Conservation (phyloP, 176 grass and related monocot genomes). For the Phoenix dactylifera region DNA sequence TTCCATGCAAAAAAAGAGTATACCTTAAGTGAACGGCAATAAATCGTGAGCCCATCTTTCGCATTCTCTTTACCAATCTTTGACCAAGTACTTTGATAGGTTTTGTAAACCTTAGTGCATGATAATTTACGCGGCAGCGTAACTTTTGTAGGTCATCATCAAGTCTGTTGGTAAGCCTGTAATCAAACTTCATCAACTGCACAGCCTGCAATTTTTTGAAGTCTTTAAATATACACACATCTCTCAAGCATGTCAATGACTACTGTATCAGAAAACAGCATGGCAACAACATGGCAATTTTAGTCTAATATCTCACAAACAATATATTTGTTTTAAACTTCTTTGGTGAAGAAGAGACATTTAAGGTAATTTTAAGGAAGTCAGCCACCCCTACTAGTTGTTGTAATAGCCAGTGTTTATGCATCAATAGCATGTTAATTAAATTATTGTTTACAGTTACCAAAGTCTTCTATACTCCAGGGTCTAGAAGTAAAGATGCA, state of each 20-base stretch:
- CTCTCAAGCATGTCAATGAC: neutral
- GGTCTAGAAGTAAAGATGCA: neutral
- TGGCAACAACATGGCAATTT: neutral
- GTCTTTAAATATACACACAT: conserved; percentile 5
- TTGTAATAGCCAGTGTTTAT: too few species aligned
- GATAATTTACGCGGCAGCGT: conserved; percentile 80
- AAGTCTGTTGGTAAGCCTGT: conserved; percentile 69
- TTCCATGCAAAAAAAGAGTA: conserved; percentile 10
- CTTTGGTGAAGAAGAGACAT: too few species aligned
- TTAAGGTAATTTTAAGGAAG: too few species aligned
- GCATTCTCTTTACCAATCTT: conserved; percentile 60
- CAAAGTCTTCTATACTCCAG: neutral
- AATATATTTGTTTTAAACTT: too few species aligned
- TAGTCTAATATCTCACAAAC: too few species aligned
- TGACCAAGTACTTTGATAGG: conserved; percentile 56
- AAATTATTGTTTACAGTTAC: neutral
- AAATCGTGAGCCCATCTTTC: conserved; percentile 51
- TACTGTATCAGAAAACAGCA: neutral
- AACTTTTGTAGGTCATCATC: conserved; percentile 82
- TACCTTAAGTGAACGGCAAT: conserved; percentile 91
- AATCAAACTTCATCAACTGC: conserved; percentile 98
- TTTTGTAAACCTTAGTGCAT: conserved; percentile 75
- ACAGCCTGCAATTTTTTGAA: conserved; percentile 49
- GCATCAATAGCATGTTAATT: too few species aligned
- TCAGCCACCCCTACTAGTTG: too few species aligned